Percentiles rank a stretch among this genome's conserved stretches.
Conservation (phyloP, 768 basidiomycete genomes). For the Phallus indusiatus region DNA sequence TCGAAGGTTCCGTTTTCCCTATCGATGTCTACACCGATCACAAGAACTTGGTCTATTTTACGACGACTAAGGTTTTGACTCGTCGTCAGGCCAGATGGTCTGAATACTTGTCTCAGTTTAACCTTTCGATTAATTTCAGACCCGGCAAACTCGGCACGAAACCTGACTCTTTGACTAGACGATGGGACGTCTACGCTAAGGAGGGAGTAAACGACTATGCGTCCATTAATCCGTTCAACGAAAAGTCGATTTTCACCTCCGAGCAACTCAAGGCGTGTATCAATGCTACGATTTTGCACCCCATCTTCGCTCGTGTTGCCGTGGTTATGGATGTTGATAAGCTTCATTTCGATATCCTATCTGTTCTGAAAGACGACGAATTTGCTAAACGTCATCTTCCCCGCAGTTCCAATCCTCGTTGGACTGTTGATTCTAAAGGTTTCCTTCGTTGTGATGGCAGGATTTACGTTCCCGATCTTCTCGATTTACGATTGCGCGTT, state of each 20-base stretch:
- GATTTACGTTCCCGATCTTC: slow-evolving; percentile 23
- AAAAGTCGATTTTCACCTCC: slow-evolving; percentile 15
- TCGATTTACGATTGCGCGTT: slow-evolving; percentile 21
- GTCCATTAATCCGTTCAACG: slow-evolving; percentile 17
- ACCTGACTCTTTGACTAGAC: slow-evolving; percentile 18
- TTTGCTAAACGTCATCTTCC: not conserved
- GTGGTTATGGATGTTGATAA: slow-evolving; percentile 14
- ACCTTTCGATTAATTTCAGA: slow-evolving; percentile 25
- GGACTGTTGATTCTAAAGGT: slow-evolving; percentile 4
- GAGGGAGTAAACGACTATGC: slow-evolving; percentile 17
- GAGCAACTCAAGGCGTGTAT: slow-evolving; percentile 15
- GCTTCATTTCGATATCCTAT: slow-evolving; percentile 13
- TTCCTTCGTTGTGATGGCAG: slow-evolving; percentile 19
- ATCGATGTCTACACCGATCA: not conserved
- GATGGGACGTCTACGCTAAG: slow-evolving; percentile 17
- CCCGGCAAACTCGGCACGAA: slow-evolving; percentile 10
- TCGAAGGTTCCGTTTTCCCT: slow-evolving; percentile 20
- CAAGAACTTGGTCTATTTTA: slow-evolving; percentile 14
- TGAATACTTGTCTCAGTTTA: slow-evolving; percentile 29
- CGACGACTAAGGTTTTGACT: slow-evolving; percentile 16
- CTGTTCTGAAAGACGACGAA: not conserved
- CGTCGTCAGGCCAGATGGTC: slow-evolving; percentile 25
- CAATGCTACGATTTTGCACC: slow-evolving; percentile 9
- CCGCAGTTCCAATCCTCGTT: not conserved
- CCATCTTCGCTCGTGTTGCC: slow-evolving; percentile 10